Evolutionary conservation across 768 basidiomycete genomes (phyloP).

Genomic region (Termitomyces sp.): DNA sequence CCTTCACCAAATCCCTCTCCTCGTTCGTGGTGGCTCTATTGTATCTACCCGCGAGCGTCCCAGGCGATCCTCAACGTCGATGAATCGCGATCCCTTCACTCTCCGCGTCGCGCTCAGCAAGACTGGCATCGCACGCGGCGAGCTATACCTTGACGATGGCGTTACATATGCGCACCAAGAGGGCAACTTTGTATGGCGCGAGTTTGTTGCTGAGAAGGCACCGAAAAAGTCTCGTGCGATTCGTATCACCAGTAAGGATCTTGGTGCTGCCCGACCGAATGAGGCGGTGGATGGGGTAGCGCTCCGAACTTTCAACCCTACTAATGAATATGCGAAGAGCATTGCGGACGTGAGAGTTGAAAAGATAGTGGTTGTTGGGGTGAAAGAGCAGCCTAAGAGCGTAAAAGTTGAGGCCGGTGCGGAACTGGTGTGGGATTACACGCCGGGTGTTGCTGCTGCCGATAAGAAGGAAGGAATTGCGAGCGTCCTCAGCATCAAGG

Average conservation of each 20-base stretch:
- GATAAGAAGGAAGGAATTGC: constrained; percentile 61
- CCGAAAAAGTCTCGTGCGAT: constrained; percentile 32
- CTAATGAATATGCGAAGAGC: constrained; percentile 64
- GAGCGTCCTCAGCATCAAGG: constrained; percentile 69
- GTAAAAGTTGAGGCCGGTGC: constrained; percentile 46
- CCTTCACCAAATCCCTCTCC: constrained; percentile 74
- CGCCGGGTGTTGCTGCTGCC: constrained; percentile 47
- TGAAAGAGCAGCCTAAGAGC: constrained; percentile 52
- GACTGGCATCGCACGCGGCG: constrained; percentile 57
- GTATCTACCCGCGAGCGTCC: constrained; percentile 84
- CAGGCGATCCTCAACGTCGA: constrained; percentile 77
- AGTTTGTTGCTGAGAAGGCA: constrained; percentile 53
- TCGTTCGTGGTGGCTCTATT: constrained; percentile 89
- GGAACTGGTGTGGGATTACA: constrained; percentile 66
- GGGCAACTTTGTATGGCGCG: constrained; percentile 83
- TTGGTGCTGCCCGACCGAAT: constrained; percentile 36
- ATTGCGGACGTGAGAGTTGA: constrained; percentile 75
- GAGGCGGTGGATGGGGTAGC: constrained; percentile 48
- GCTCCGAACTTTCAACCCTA: constrained; percentile 41
- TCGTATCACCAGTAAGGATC: constrained; percentile 49
- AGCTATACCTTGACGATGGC: constrained; percentile 95
- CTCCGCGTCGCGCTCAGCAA: constrained; percentile 76
- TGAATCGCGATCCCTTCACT: constrained; percentile 92
- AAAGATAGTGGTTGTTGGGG: constrained; percentile 73
- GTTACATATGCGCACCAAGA: constrained; percentile 68